Evolutionary conservation across 345 rosid species (phyloP).

Genomic region (Salix suchowensis): DNA sequence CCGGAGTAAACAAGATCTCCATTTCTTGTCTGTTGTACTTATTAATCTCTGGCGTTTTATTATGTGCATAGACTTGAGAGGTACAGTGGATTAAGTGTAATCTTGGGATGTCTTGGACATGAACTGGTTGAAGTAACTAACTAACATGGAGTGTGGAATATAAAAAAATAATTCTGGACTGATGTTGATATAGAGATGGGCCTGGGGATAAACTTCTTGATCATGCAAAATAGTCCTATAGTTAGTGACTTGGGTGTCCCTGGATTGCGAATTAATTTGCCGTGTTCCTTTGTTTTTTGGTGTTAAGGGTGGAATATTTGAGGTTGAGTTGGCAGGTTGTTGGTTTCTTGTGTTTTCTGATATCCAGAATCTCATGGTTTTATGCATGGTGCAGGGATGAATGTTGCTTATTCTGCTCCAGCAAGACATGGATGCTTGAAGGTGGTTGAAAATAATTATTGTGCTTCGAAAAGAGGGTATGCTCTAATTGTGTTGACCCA

Average conservation of each 20-base stretch:
- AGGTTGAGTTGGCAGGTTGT: not conserved
- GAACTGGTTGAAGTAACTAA: not conserved
- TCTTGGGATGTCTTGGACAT: not conserved
- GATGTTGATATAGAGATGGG: not conserved
- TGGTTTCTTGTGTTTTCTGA: constrained; percentile 5
- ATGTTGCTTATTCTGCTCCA: constrained; percentile 78
- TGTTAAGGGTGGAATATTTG: not conserved
- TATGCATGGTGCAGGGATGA: constrained; percentile 48
- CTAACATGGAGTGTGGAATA: not conserved
- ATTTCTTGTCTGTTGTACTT: too few species aligned
- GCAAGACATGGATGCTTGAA: constrained; percentile 73
- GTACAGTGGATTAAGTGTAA: not conserved
- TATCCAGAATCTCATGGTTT: constrained; percentile 21
- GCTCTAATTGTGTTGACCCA: not conserved
- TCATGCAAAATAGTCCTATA: not conserved
- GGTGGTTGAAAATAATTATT: constrained; percentile 84
- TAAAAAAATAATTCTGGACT: not conserved
- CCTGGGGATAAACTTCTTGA: not conserved
- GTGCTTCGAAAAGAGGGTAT: constrained; percentile 89
- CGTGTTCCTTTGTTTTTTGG: not conserved
- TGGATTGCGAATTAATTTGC: too few species aligned
- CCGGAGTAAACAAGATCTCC: too few species aligned
- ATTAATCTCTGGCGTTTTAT: not conserved
- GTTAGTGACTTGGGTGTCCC: not conserved
- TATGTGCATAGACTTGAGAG: not conserved